Evolutionary conservation across 208 protist species (phyloP).

Genomic region (Spongospora subterranea): DNA sequence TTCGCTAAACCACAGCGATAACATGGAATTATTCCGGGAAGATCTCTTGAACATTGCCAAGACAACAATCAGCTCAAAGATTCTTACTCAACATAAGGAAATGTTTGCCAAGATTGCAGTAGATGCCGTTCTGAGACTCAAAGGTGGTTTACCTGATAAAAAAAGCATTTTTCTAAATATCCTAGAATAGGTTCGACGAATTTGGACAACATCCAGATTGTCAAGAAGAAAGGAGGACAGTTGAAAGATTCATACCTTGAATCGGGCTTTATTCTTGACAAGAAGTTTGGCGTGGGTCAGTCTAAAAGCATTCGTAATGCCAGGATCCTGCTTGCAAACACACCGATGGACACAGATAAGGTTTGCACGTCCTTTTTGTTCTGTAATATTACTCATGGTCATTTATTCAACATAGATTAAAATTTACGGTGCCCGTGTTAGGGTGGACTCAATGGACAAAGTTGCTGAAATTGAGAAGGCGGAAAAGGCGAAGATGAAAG

Average conservation of each 20-base stretch:
- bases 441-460: slow-evolving; percentile 88
- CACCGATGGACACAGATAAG: slow-evolving; percentile 99
- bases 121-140: slow-evolving; percentile 95
- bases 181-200: slow-evolving; percentile 78
- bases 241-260: slow-evolving; percentile 98
- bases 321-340: slow-evolving; percentile 99
- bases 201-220: slow-evolving; percentile 98
- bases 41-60: slow-evolving; percentile 97
- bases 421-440: slow-evolving; percentile 77
- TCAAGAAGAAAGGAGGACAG: slow-evolving; percentile 96
- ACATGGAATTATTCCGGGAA: slow-evolving; percentile 88
- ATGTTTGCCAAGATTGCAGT: slow-evolving; percentile 97
- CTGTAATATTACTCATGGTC: slow-evolving; percentile 62
- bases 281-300: slow-evolving; percentile 98
- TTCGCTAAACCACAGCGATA: slow-evolving; percentile 65
- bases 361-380: slow-evolving; percentile 87
- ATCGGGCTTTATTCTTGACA: slow-evolving; percentile 96
- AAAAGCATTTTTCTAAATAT: not conserved
- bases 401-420: slow-evolving; percentile 69
- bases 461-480: slow-evolving; percentile 95
- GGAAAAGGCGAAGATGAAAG: slow-evolving; percentile 92
- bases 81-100: slow-evolving; percentile 92
- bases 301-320: slow-evolving; percentile 94
- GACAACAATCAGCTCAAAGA: slow-evolving; percentile 99
- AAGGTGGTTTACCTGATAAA: slow-evolving; percentile 25